Evolutionary conservation across 768 basidiomycete species (phyloP), one percentile per base, ranked within the genome.

Genomic region (Lentinula detonsa): DNA sequence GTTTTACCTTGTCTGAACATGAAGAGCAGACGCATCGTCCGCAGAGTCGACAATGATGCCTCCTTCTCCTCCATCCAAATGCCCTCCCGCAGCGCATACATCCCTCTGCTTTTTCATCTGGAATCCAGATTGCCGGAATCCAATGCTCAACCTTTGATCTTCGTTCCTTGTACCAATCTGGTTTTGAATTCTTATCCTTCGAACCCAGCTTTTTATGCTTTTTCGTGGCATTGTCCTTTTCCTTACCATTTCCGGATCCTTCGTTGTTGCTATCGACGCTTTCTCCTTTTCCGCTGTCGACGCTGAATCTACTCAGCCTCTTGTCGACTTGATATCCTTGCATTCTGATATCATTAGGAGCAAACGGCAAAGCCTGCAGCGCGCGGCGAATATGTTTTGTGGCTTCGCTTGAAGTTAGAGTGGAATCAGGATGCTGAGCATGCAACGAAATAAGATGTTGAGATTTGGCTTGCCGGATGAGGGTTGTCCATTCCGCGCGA

Each of bases 111-210:
- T 83, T 90, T 62, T 85, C 82, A 68, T 97, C 93, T 0, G 95
- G 93, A 34, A 95, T 87, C 95, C 95, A 97, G 28, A 96, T 83
- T 0, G 95, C 90, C 4, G 95, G 94, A 1, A 93, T 85, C 76
- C 93, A 96, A 71, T 90, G 85, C 49, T 90, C 90, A 58, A 90
- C 87, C 68, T 75, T 81, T 9, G 78, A 76, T 45, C 84, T 70
- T 65, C 78, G 79, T 71, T 43, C 66, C 70, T 57, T 62, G 55
- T 33, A 46, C 66, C 60, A 50, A 67, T 68, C 52, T 57, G 64
- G 62, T 76, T 57, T 56, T 56, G 60, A 63, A 31, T 43, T 62
- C 64, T 61, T 62, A 35, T 63, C 62, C 31, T 64, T 63, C 48
- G 35, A 40, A 10, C 15, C 28, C 4, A 21, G 31, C 6, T 18